Evolutionary conservation across 768 basidiomycete genomes (phyloP), one percentile per base, ranked within the genome.

Genomic region (Suillus occidentalis): DNA sequence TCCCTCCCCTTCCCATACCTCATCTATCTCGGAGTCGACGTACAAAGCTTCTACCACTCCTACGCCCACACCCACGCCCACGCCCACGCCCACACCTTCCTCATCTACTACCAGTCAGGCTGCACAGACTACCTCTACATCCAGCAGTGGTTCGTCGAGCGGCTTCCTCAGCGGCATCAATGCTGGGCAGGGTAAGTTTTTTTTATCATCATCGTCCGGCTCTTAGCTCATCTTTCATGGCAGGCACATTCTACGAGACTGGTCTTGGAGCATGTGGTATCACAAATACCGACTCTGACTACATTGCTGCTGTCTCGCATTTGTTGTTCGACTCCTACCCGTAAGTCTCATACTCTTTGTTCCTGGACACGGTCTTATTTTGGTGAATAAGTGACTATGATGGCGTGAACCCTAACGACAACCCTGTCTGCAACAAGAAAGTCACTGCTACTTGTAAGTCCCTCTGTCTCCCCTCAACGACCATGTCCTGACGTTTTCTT

Each of bases 351-450:
- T 56, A 31, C 31, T 60, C 36, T 34, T 37, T 28, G 13, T 20
- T 36, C 39, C 20, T 43, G 31, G 31, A 18, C 20, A 25, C 10
- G 63, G 28, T 50, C 47, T 62, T 16, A 42, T 36, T 25, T 53
- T n/a, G 16, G 63, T 39, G 49, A 56, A 55, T 28, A 52, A 91
- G 89, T 53, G 84, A 81, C 12, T 89, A 86, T 72, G 60, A 75
- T 20, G 82, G 83, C 31, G 79, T 59, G 7, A 86, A 94, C 80
- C 89, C 92, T 34, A 94, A 94, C 75, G 71, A 67, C 63, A 93
- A 95, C 79, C 91, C 92, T 40, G 73, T 94, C 62, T 94, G 93
- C 72, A 77, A 78, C 68, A 81, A 76, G 70, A 68, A 77, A 62
- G 76, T 90, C 63, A 69, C 25, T 0, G 77, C 77, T 10, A 66